phyloP scores from a whole-genome alignment of 345 rosid genomes.

The Eutrema yunnanense region DNA sequence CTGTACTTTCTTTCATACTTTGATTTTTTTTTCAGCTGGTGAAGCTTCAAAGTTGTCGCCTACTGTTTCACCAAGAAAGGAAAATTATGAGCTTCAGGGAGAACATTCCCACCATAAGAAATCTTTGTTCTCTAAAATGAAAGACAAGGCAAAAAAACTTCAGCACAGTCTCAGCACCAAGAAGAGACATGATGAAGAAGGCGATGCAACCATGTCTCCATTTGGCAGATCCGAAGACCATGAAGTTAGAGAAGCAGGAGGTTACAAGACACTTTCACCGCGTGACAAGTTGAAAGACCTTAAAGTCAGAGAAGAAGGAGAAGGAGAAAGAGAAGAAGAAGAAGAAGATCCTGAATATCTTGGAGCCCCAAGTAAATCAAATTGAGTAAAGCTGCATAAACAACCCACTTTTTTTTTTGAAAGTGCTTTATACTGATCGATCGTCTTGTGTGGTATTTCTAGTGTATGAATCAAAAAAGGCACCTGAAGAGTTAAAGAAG shows the following conservation, averaged over 20 bases:
- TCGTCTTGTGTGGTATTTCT: constrained; percentile 13
- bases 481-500: constrained; percentile 45
- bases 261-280: constrained; percentile 39
- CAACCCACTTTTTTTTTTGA: background rate
- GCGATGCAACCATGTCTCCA: constrained; percentile 41
- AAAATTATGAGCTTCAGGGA: constrained; percentile 33
- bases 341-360: constrained; percentile 61
- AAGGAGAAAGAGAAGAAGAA: no score
- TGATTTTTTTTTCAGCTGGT: constrained; percentile 20
- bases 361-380: constrained; percentile 65
- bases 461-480: constrained; percentile 77
- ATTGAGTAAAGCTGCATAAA: background rate
- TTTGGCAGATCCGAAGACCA: constrained; percentile 41
- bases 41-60: constrained; percentile 42
- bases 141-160: constrained; percentile 60
- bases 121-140: constrained; percentile 65
- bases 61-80: constrained; percentile 27
- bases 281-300: constrained; percentile 39
- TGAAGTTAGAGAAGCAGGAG: constrained; percentile 31
- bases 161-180: constrained; percentile 41
- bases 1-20: background rate
- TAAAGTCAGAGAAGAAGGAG: constrained; percentile 27
- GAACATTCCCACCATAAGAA: constrained; percentile 44
- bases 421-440: background rate
- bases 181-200: constrained; percentile 45